Evolutionary conservation across 2,329 filamentous ascomycete species (phyloP).

Genomic region (Cytospora leucostoma): DNA sequence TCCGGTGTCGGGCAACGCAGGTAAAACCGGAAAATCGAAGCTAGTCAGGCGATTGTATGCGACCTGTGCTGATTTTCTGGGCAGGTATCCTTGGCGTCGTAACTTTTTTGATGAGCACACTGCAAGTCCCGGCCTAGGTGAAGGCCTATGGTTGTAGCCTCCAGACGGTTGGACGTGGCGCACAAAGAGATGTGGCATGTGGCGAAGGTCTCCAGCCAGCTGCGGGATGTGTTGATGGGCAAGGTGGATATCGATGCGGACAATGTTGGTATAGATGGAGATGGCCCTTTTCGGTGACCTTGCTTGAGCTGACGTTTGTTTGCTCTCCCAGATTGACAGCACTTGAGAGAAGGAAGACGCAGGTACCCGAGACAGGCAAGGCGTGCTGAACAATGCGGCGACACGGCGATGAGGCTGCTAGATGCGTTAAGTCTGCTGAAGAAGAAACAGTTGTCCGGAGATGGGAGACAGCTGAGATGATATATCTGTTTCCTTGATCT

Average conservation of each 20-base stretch:
- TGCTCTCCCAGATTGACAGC: neutral
- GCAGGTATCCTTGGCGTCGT: slow-evolving; percentile 12
- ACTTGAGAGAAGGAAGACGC: neutral
- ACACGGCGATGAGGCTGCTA: slow-evolving; percentile 16
- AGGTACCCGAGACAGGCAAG: slow-evolving; percentile 17
- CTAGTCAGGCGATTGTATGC: neutral
- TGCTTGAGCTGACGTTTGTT: slow-evolving; percentile 1
- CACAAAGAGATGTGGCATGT: slow-evolving; percentile 7
- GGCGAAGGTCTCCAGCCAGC: neutral
- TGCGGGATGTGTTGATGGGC: slow-evolving; percentile 1
- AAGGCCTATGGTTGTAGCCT: neutral
- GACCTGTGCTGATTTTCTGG: neutral
- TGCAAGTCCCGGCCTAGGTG: neutral
- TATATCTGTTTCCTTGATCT: slow-evolving; percentile 19
- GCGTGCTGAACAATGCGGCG: slow-evolving; percentile 20
- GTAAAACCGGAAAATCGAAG: slow-evolving; percentile 5
- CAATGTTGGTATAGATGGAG: neutral
- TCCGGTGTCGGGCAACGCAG: slow-evolving; percentile 1
- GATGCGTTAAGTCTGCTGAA: slow-evolving; percentile 7
- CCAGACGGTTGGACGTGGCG: neutral
- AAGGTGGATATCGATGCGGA: neutral
- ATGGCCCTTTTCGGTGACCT: slow-evolving; percentile 5
- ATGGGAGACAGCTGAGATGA: slow-evolving; percentile 15
- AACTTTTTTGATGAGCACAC: slow-evolving; percentile 2
- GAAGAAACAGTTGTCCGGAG: slow-evolving; percentile 4